Evolutionary conservation across 306 rosid species (phyloP), one percentile per base, ranked within the genome.

Genomic region (Glycyrrhiza uralensis): DNA sequence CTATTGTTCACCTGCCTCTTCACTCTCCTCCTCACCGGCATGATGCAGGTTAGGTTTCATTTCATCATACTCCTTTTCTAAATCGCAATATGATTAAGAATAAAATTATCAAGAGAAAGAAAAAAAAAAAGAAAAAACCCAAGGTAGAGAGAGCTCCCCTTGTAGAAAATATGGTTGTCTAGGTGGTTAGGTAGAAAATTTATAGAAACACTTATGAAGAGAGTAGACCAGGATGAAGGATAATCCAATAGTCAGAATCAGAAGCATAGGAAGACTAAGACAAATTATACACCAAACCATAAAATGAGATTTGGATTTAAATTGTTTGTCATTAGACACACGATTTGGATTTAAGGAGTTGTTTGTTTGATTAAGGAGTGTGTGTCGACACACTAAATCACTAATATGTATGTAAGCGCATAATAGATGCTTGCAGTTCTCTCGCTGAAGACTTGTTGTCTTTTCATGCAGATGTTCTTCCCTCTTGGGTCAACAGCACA

Each of bases 1-100:
- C 69, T 94, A n/a, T 79, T 94, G 81, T 94, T 91, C 73, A 84
- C 98, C 15, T 76, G 88, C 50, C 96, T 94, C 73, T 69, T 85
- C 45, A 68, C 87, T 62, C 88, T 94, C 59, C 28, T 94, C 39
- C 52, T 89, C 5, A 82, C 89, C 13, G 78, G 98, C 76, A 81
- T 94, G 82, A 87, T 93, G 83, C 98, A 91, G 98, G 98, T 91
- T 35, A 28, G 67, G 65, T 45, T 29, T 42, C 22, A 30, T 49
- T 42, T 29, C 36, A n/a, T 58, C 4, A 3, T 10, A 4, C 4
- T 38, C 4, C 4, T 35, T 28, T 28, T 32, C 3, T 33, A 18
- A 33, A 6, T 19, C 36, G 33, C 30, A 19, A 61, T 36, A 19
- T 36, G 47, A 61, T 35, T 59, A 36, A 36, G 13, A 61, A 61